Conservation (phyloP, 2,329 filamentous ascomycete species). For the Pseudogymnoascus sp. region DNA sequence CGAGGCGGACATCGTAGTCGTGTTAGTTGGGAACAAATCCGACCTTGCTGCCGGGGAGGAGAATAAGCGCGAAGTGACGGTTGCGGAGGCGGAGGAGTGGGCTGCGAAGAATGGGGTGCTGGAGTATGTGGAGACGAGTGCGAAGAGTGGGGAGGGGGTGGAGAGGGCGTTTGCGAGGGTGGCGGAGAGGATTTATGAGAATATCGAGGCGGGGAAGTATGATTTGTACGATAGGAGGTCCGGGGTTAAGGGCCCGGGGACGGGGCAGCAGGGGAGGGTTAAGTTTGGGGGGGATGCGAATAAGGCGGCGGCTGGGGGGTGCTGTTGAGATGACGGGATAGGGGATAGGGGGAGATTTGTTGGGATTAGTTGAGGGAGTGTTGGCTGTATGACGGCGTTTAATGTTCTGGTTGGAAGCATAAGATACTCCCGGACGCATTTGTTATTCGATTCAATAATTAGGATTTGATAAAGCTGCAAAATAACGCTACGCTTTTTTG, state of each 20-base stretch:
- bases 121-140: conserved; percentile 91
- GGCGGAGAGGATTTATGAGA: conserved; percentile 90
- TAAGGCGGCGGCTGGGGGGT: conserved; percentile 22
- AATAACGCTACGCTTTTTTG: background rate
- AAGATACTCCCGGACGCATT: conserved; percentile 4
- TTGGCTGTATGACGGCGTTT: conserved; percentile 2
- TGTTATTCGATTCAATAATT: conserved; percentile 2
- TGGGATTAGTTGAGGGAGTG: background rate
- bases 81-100: conserved; percentile 83
- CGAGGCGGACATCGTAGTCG: conserved; percentile 88
- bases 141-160: conserved; percentile 91
- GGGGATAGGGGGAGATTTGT: background rate
- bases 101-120: conserved; percentile 77
- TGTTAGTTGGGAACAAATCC: conserved; percentile 91
- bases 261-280: conserved; percentile 39
- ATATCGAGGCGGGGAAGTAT: conserved; percentile 72
- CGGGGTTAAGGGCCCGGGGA: conserved; percentile 71
- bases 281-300: conserved; percentile 31
- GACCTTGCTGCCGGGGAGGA: conserved; percentile 58
- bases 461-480: background rate
- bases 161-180: conserved; percentile 90
- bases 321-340: conserved; percentile 16
- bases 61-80: conserved; percentile 72
- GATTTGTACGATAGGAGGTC: conserved; percentile 84
- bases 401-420: conserved; percentile 2